These are phyloP conservation scores for Malus orientalis DNA, from an alignment of 306 rosid species.

Conservation along the genomic window DNA sequence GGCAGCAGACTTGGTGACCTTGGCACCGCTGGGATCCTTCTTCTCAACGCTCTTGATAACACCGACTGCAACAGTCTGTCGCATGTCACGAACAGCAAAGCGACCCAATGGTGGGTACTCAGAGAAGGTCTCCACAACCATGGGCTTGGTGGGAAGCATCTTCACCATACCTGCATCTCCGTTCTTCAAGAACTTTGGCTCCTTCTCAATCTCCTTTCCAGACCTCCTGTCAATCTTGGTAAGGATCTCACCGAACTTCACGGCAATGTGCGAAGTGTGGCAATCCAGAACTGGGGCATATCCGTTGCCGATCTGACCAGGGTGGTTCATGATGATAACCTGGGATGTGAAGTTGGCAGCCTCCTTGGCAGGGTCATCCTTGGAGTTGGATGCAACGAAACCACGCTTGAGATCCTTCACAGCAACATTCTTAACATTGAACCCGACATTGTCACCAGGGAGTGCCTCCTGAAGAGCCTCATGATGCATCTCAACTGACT, in stretches of 20 bases:
- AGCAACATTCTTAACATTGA: conserved; percentile 25
- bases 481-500: conserved; percentile 33
- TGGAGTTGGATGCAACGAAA: conserved; percentile 15
- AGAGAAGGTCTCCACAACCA: conserved; percentile 33
- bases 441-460: conserved; percentile 14
- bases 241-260: conserved; percentile 19
- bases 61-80: conserved; percentile 26
- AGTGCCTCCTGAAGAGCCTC: conserved; percentile 20
- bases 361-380: conserved; percentile 24
- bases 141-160: conserved; percentile 35
- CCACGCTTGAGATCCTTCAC: conserved; percentile 32
- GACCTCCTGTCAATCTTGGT: conserved; percentile 30
- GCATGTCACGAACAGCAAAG: conserved; percentile 29
- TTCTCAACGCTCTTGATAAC: conserved; percentile 32
- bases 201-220: conserved; percentile 28
- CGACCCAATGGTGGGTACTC: conserved; percentile 27
- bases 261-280: conserved; percentile 33
- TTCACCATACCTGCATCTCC: conserved; percentile 32
- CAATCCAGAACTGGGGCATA: conserved; percentile 34
- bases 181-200: conserved; percentile 29
- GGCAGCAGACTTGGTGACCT: conserved; percentile 21
- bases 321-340: conserved; percentile 32
- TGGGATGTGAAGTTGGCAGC: conserved; percentile 30
- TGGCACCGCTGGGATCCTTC: conserved; percentile 30
- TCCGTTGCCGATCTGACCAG: conserved; percentile 25